Conservation (phyloP, 1,284 basidiomycete genomes). For the Microbotryum silenes-acaulis region DNA sequence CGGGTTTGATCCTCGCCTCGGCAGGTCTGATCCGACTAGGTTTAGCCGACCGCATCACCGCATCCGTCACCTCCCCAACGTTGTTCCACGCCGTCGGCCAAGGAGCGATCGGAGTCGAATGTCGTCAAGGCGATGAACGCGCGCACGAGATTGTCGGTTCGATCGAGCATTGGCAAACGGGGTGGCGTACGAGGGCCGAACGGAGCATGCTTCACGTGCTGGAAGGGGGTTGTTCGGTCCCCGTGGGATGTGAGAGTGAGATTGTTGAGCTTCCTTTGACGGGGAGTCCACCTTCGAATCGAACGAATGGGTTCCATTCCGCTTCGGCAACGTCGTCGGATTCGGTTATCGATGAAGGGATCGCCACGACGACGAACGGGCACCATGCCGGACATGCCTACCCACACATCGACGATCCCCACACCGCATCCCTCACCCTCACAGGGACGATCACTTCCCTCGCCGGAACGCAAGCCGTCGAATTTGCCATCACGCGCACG, state of each 20-base stretch:
- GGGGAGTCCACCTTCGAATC: neutral
- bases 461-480: slow-evolving; percentile 61
- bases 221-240: slow-evolving; percentile 95
- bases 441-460: slow-evolving; percentile 73
- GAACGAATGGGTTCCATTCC: neutral
- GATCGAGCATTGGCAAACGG: slow-evolving; percentile 52
- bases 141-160: slow-evolving; percentile 56
- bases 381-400: too few relatives aligned
- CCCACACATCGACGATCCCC: slow-evolving; percentile 10
- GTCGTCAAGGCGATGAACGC: slow-evolving; percentile 60
- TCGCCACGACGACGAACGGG: neutral
- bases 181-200: slow-evolving; percentile 69
- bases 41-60: slow-evolving; percentile 60
- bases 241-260: slow-evolving; percentile 71
- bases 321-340: slow-evolving; percentile 4
- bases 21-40: slow-evolving; percentile 82
- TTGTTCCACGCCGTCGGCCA: slow-evolving; percentile 89
- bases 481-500: slow-evolving; percentile 54
- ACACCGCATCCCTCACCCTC: slow-evolving; percentile 51
- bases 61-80: slow-evolving; percentile 62
- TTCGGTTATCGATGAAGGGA: neutral
- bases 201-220: slow-evolving; percentile 75
- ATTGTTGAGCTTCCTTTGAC: slow-evolving; percentile 15
- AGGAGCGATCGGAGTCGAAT: slow-evolving; percentile 83
- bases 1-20: slow-evolving; percentile 86